Evolutionary conservation across 176 grass and related monocot species (phyloP), one percentile per base, ranked within the genome.

Genomic region (Carex littledalei): DNA sequence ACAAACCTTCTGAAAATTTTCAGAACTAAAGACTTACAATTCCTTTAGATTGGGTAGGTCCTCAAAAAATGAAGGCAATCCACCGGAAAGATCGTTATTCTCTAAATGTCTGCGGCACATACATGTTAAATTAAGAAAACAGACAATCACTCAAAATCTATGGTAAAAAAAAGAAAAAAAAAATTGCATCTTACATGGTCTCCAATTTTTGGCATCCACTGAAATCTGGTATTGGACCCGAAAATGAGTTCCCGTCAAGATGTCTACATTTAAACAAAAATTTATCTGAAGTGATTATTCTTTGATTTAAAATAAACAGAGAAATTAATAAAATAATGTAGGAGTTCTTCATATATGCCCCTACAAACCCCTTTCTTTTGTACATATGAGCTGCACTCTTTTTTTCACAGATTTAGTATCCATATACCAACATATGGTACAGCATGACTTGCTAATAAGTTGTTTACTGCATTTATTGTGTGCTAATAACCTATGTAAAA

Each of bases 181-280:
- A 32, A 41, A 18, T 73, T 53, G 20, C 84, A 83, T 57, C 89
- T 95, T 88, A 95, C 96, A 98, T 92, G 53, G 70, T 90, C 56
- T 94, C 86, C 85, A 99, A 87, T 89, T 91, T 92, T 71, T 3
- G 82, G 72, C 91, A 94, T 87, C 62, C 88, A 52, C 84, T 92
- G 63, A 99, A 95, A 92, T 95, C 93, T 87, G 96, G 96, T 85
- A 99, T 90, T 78, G 77, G 65, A 32, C 96, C 96, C 65, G 88
- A 89, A 94, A 99, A 89, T 79, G 79, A 91, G 86, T 99, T 99
- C 52, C 81, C 91, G 63, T 95, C 87, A 62, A 99, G 96, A 73
- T 56, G 80, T 84, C 96, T 99, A 87, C 65, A 88, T 82, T 84
- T 79, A 50, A 43, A 63, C 3, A 29, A 21, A 24, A 15, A 18